Percentiles rank a stretch among this genome's conserved stretches.
Evolutionary conservation across 2,329 filamentous ascomycete genomes (phyloP).

Genomic region (Dactylellina haptotyla): DNA sequence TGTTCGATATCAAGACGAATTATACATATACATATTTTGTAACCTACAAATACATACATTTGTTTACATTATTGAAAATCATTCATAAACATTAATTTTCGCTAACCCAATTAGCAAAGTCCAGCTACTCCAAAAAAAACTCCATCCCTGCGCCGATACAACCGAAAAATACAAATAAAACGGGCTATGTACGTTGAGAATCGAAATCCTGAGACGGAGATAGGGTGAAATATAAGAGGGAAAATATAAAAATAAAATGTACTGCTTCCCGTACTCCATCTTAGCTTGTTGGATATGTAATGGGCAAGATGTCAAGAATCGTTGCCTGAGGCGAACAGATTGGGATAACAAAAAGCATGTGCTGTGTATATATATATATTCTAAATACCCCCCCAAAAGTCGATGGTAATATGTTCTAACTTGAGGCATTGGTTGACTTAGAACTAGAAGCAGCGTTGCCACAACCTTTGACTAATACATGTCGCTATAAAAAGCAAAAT

Average conservation of each 20-base stretch:
- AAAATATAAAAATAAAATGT: too few relatives aligned
- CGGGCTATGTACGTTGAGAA: conserved; percentile 12
- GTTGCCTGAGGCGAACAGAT: too few relatives aligned
- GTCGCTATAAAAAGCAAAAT: conserved; percentile 64
- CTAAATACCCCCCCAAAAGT: background rate
- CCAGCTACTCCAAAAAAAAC: conserved; percentile 29
- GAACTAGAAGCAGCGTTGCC: conserved; percentile 61
- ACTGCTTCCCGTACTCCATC: too few relatives aligned
- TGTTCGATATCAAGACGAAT: too few relatives aligned
- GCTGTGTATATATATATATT: too few relatives aligned
- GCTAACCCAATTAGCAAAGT: background rate
- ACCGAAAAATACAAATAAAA: conserved; percentile 15
- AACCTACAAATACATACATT: background rate
- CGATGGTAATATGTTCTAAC: background rate
- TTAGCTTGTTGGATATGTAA: too few relatives aligned
- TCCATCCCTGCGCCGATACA: conserved; percentile 44
- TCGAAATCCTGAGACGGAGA: background rate
- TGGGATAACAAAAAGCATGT: too few relatives aligned
- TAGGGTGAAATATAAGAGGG: too few relatives aligned
- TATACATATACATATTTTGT: background rate
- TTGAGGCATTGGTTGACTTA: conserved; percentile 58
- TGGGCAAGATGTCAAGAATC: too few relatives aligned
- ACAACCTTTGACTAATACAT: conserved; percentile 74
- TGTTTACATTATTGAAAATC: conserved; percentile 1
- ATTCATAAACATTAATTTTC: conserved; percentile 22